Evolutionary conservation across 495 filamentous ascomycete species (phyloP), one percentile per base, ranked within the genome.

Genomic region (Gamarada debralockiae): DNA sequence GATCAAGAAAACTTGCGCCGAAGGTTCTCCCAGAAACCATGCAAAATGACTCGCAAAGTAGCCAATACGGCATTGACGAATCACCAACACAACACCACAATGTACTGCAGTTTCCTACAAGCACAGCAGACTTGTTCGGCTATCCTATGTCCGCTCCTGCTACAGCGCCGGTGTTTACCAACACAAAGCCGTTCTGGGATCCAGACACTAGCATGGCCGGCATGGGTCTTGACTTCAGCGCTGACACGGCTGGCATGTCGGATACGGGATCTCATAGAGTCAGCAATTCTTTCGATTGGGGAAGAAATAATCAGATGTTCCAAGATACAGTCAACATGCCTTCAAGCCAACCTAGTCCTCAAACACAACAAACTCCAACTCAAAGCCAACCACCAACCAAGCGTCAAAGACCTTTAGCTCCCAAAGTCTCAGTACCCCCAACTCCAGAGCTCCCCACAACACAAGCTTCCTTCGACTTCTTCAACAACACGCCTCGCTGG

Each of bases 111-210:
- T 63, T 63, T 29, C 20, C 60, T 82, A 13, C 80, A 80, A 53
- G 79, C 36, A 82, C 83, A 1, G 80, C 83, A 1, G 84, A 87
- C 46, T 66, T 83, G 24, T 89, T 91, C 59, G 78, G 81, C 23
- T 84, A 90, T 56, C 79, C 79, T 10, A 77, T 85, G 52, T 79
- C 87, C 2, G 85, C 87, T 25, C 82, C 89, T 0, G 80, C 85
- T 33, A 76, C 82, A 5, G 87, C 83, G 18, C 82, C 85, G 8
- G 76, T 78, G 46, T 85, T 85, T 51, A 77, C 76, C 6, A 81
- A 84, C 55, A 76, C 83, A 36, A 79, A 81, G 48, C 65, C 84
- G 22, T 90, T 91, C 63, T 93, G 88, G 87, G 89, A 92, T 53
- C 73, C 85, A 13, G 76, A 82, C 43, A 58, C 73, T 1, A 69